These are phyloP conservation scores for Chamaenerion angustifolium DNA, from an alignment of 345 rosid species.

Conservation along the genomic window DNA sequence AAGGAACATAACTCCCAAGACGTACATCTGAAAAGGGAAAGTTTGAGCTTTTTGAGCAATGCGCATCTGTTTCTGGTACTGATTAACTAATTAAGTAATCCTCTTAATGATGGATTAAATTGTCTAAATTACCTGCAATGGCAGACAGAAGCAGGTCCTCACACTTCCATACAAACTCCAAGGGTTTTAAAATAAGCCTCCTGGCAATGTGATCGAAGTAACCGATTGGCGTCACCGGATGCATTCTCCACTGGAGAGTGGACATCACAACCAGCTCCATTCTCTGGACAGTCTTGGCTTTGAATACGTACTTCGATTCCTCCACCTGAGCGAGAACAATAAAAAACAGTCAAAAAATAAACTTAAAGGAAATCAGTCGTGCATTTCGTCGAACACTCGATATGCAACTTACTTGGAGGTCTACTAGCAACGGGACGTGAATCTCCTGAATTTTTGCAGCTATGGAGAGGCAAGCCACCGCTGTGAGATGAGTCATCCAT, in stretches of 20 bases:
- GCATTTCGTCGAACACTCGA: slow-evolving; percentile 1
- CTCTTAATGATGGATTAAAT: no score
- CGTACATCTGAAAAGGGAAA: slow-evolving; percentile 48
- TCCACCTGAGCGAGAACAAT: slow-evolving; percentile 20
- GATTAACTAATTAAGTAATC: not conserved
- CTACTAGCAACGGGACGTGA: slow-evolving; percentile 4
- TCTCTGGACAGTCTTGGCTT: slow-evolving; percentile 38
- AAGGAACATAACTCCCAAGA: slow-evolving; percentile 45
- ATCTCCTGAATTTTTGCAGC: slow-evolving; percentile 11
- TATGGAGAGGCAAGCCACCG: slow-evolving; percentile 10
- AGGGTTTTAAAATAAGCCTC: not conserved
- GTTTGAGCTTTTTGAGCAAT: not conserved
- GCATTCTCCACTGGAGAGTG: slow-evolving; percentile 59
- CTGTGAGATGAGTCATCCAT: slow-evolving; percentile 7
- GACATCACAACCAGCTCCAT: slow-evolving; percentile 58
- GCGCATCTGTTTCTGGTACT: not conserved
- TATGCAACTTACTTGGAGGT: slow-evolving; percentile 4
- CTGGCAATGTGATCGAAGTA: slow-evolving; percentile 29
- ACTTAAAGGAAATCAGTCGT: not conserved
- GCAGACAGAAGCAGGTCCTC: slow-evolving; percentile 60
- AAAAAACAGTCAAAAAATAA: not conserved
- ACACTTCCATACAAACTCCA: slow-evolving; percentile 49
- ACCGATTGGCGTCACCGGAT: slow-evolving; percentile 35
- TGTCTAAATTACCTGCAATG: slow-evolving; percentile 39
- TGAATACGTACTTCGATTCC: slow-evolving; percentile 35